Base-by-base conservation (phyloP, 768 basidiomycete genomes). In the Termitomyces sp. region DNA sequence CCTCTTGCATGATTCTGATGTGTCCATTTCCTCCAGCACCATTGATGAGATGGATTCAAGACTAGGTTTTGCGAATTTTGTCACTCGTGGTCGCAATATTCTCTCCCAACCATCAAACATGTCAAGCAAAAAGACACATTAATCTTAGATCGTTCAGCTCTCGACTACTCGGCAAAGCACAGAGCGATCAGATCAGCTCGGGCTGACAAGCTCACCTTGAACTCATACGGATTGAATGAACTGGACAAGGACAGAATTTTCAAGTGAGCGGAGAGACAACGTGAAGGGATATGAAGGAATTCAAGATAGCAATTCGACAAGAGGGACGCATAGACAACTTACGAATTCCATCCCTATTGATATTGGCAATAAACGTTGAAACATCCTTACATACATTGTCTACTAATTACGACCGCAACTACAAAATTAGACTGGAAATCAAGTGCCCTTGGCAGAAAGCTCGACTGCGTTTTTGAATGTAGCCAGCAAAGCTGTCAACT, bases 391-490 rank as follows among this genome's bases (percentile, higher is more conserved):
- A 34, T 34, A 44, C 9, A 39, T 32, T 26, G 26, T 36, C 27
- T 39, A n/a, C 52, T 20, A 39, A 30, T 42, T 55, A 10, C 16
- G 42, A 22, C 36, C 33, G 44, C 30, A 14, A 42, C 14, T 24
- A 12, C 30, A 26, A 16, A n/a, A 34, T n/a, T 9, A 32, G 20
- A 18, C 13, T 9, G 36, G 20, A 18, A 27, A 42, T 65, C 58
- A 72, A 33, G 60, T 53, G 32, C 63, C 65, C 56, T 81, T 85
- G 18, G 82, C 74, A 27, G 86, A 81, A 47, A 93, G 67, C 68
- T 96, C 93, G 7, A 97, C 91, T 0, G 92, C 85, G 60, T 91
- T 89, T 72, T 99, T 99, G 79, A 98, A 96, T 5, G 90, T 90
- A 4, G 91, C 95, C 4, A 98, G 76, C 59, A 99, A 72, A 0